Percentiles rank a stretch among this genome's conserved stretches.
phyloP scores from a whole-genome alignment of 192 early-diverging fungal species.

The Linderina pennispora region DNA sequence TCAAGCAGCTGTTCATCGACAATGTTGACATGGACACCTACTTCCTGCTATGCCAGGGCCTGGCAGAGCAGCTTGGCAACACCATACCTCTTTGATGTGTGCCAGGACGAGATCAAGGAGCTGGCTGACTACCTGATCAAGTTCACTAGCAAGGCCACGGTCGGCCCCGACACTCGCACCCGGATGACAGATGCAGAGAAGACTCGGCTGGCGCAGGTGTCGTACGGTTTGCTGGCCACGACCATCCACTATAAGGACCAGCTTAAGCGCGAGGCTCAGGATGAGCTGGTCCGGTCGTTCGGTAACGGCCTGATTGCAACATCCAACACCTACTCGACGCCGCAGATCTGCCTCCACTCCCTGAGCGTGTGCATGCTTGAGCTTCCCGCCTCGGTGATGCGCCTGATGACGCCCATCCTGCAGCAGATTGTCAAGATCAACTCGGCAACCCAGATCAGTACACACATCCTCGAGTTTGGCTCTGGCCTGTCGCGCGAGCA shows the following conservation, averaged over 20 bases:
- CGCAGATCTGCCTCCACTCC: slow-evolving; percentile 76
- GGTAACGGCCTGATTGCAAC: slow-evolving; percentile 57
- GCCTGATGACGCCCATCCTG: slow-evolving; percentile 63
- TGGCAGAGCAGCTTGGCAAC: slow-evolving; percentile 67
- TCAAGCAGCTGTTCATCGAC: slow-evolving; percentile 57
- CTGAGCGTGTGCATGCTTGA: slow-evolving; percentile 76
- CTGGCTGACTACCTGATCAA: slow-evolving; percentile 61
- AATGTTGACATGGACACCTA: slow-evolving; percentile 69
- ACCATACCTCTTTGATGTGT: slow-evolving; percentile 66
- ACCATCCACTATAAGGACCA: slow-evolving; percentile 47
- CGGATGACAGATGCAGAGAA: slow-evolving; percentile 16
- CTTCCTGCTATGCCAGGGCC: slow-evolving; percentile 56
- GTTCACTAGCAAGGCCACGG: slow-evolving; percentile 46
- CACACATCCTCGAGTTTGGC: slow-evolving; percentile 88
- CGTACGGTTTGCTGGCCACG: slow-evolving; percentile 25
- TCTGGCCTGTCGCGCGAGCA: slow-evolving; percentile 79
- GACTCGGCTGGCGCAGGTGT: slow-evolving; percentile 9
- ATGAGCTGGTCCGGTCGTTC: slow-evolving; percentile 69
- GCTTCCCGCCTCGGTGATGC: slow-evolving; percentile 69
- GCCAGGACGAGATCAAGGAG: slow-evolving; percentile 46
- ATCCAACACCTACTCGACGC: slow-evolving; percentile 55
- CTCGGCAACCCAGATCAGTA: slow-evolving; percentile 66
- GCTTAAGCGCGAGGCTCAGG: slow-evolving; percentile 60
- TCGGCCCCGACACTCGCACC: slow-evolving; percentile 13
- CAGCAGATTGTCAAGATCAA: slow-evolving; percentile 77